Evolutionary conservation across 805 yeast genomes (phyloP).

Genomic region (Yamadazyma sp.): DNA sequence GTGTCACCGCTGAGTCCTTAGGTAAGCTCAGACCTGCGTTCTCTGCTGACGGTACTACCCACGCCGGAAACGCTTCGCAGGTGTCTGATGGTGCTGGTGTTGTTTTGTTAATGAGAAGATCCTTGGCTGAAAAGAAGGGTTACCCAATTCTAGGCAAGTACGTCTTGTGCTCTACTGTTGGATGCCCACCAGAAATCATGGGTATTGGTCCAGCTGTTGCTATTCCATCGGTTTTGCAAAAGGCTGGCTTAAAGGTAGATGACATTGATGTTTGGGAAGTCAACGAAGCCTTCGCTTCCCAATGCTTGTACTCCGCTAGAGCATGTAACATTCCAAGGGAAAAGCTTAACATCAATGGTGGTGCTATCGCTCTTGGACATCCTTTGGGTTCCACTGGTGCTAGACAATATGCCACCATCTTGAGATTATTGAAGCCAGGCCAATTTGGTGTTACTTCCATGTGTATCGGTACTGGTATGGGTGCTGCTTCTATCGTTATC

Average conservation of each 20-base stretch:
- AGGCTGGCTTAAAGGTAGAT: slow-evolving; percentile 54
- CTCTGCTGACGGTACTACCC: slow-evolving; percentile 78
- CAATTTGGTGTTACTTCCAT: slow-evolving; percentile 89
- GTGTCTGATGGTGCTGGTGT: slow-evolving; percentile 96
- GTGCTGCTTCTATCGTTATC: slow-evolving; percentile 87
- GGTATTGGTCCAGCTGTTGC: slow-evolving; percentile 98
- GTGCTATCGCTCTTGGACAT: slow-evolving; percentile 96
- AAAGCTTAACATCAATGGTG: slow-evolving; percentile 83
- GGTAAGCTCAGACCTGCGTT: slow-evolving; percentile 84
- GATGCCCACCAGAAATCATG: slow-evolving; percentile 97
- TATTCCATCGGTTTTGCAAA: slow-evolving; percentile 77
- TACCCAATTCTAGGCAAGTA: slow-evolving; percentile 78
- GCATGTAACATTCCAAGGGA: slow-evolving; percentile 62
- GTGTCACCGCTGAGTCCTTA: slow-evolving; percentile 77
- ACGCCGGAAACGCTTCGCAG: slow-evolving; percentile 97
- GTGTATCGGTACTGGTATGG: slow-evolving; percentile 99
- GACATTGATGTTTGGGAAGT: slow-evolving; percentile 82
- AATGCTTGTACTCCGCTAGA: slow-evolving; percentile 75
- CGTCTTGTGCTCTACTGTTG: slow-evolving; percentile 75
- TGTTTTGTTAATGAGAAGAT: slow-evolving; percentile 79
- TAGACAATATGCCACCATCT: slow-evolving; percentile 85
- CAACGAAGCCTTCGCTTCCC: slow-evolving; percentile 97
- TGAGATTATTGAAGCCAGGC: slow-evolving; percentile 76
- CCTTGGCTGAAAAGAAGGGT: slow-evolving; percentile 72
- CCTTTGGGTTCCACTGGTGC: slow-evolving; percentile 73